These are phyloP conservation scores for Lagenidium giganteum DNA, from an alignment of 352 stramenopile genomes.

Conservation along the genomic window DNA sequence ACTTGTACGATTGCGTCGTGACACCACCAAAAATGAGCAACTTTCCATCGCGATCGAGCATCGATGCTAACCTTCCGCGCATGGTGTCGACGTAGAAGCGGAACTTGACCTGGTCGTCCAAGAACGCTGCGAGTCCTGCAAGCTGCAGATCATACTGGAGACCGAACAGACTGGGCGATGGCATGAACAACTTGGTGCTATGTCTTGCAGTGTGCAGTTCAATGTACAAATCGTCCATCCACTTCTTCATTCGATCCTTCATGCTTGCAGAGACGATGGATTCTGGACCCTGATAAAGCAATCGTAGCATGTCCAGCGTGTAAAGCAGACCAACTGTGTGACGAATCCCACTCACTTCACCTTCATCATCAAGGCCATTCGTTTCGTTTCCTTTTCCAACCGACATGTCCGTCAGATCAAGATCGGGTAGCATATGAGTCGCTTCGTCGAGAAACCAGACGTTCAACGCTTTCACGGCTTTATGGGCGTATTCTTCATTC, in stretches of 20 bases:
- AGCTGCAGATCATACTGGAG: slow-evolving; percentile 45
- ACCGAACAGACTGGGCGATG: slow-evolving; percentile 26
- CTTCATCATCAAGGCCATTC: slow-evolving; percentile 16
- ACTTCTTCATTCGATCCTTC: slow-evolving; percentile 15
- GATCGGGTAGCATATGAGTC: slow-evolving; percentile 19
- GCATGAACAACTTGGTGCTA: slow-evolving; percentile 18
- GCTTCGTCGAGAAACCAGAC: slow-evolving; percentile 27
- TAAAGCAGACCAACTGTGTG: too few relatives aligned
- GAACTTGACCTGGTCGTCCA: slow-evolving; percentile 28
- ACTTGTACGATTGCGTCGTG: slow-evolving; percentile 20
- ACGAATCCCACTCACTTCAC: slow-evolving; percentile 6
- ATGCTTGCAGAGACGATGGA: slow-evolving; percentile 4
- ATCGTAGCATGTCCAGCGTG: slow-evolving; percentile 1
- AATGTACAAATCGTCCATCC: slow-evolving; percentile 21
- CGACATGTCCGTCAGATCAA: slow-evolving; percentile 32
- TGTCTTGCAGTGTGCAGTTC: slow-evolving; percentile 16
- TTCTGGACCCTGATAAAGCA: too few relatives aligned
- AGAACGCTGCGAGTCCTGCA: slow-evolving; percentile 31
- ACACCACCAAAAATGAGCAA: slow-evolving; percentile 23
- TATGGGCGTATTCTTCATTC: slow-evolving; percentile 24
- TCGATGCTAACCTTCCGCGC: slow-evolving; percentile 34
- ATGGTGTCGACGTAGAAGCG: slow-evolving; percentile 40
- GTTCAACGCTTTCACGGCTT: slow-evolving; percentile 23
- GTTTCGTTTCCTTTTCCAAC: too few relatives aligned
- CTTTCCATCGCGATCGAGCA: slow-evolving; percentile 30